Base-by-base conservation (phyloP, 352 stramenopile genomes). In the Phytophthora europaea region DNA sequence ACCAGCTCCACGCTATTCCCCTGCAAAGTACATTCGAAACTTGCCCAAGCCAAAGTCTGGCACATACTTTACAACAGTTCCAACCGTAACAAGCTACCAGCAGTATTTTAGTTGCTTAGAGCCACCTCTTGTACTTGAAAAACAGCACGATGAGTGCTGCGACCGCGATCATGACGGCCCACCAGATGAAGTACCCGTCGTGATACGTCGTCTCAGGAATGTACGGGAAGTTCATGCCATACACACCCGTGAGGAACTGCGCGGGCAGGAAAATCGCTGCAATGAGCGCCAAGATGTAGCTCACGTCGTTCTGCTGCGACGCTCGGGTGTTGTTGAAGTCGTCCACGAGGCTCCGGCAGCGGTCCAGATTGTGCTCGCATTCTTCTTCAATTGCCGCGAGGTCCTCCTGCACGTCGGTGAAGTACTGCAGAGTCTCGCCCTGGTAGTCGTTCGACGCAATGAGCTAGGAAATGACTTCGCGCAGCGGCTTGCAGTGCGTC, bases 171-270 rank as follows among this genome's bases (percentile, higher is more conserved):
- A 91, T 82, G 13, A 80, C 75, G 10, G 66, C 59, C 90, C 90
- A 96, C 82, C 89, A 97, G 33, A 91, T 64, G 54, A 84, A 83
- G 59, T 97, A 97, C 23, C 80, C 90, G 63, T 92, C 80, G 55
- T 88, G 50, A 67, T 87, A 81, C 15, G 78, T 61, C 18, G 92
- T 82, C 67, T 95, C 89, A 0, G 90, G 89, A 76, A 97, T 96
- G 65, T 90, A 77, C 28, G 82, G 76, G 74, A 94, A 97, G 77
- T 97, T 97, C 89, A 97, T 97, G 64, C 90, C 90, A 65, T 95
- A 95, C 8, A 97, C 70, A 2, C 85, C 87, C 13, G 90, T 93
- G 38, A 95, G 76, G 68, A 95, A 97, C 73, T 95, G 88, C 23
- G 85, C 90, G 2, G 90, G 90, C 31, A 97, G 67, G 43, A 94